phyloP scores from a whole-genome alignment of 257 asterid genomes.

The Marsdenia floribunda region DNA sequence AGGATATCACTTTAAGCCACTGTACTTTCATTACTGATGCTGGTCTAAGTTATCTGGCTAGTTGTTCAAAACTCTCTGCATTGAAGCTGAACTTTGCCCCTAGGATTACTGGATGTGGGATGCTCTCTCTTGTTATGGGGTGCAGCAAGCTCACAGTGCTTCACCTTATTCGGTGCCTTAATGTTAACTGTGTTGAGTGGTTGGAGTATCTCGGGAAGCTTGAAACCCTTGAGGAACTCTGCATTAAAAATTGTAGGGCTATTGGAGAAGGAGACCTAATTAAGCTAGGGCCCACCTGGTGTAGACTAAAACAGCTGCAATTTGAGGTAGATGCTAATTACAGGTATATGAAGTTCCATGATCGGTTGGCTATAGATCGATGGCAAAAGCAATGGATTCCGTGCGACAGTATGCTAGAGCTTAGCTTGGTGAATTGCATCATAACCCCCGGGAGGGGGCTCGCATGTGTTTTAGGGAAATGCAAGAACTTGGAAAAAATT shows the following conservation, averaged over 20 bases:
- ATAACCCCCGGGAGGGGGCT: slow-evolving; percentile 80
- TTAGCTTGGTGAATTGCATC: slow-evolving; percentile 65
- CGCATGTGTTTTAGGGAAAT: slow-evolving; percentile 68
- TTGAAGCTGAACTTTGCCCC: slow-evolving; percentile 64
- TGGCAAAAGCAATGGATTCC: slow-evolving; percentile 70
- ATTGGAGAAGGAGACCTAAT: slow-evolving; percentile 81
- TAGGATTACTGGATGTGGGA: slow-evolving; percentile 76
- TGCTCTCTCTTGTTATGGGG: slow-evolving; percentile 61
- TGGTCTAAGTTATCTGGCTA: slow-evolving; percentile 59
- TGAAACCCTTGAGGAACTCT: slow-evolving; percentile 63
- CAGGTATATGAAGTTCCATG: slow-evolving; percentile 66
- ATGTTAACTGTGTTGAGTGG: slow-evolving; percentile 65
- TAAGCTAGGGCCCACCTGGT: slow-evolving; percentile 65
- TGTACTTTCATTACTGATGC: slow-evolving; percentile 75
- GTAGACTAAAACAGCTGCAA: slow-evolving; percentile 48
- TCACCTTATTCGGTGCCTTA: slow-evolving; percentile 63
- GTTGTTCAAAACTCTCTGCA: slow-evolving; percentile 57
- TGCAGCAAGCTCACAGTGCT: slow-evolving; percentile 53
- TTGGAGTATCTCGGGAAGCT: slow-evolving; percentile 74
- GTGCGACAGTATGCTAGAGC: slow-evolving; percentile 65
- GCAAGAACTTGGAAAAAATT: slow-evolving; percentile 60
- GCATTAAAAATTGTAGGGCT: slow-evolving; percentile 71
- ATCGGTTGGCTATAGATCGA: slow-evolving; percentile 48
- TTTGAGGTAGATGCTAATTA: slow-evolving; percentile 79
- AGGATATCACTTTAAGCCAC: slow-evolving; percentile 62